A percentile compares a stretch with the other conserved stretches of the same genome.
phyloP scores from a whole-genome alignment of 176 grass and related monocot genomes.

The Eremochloa ophiuroides region DNA sequence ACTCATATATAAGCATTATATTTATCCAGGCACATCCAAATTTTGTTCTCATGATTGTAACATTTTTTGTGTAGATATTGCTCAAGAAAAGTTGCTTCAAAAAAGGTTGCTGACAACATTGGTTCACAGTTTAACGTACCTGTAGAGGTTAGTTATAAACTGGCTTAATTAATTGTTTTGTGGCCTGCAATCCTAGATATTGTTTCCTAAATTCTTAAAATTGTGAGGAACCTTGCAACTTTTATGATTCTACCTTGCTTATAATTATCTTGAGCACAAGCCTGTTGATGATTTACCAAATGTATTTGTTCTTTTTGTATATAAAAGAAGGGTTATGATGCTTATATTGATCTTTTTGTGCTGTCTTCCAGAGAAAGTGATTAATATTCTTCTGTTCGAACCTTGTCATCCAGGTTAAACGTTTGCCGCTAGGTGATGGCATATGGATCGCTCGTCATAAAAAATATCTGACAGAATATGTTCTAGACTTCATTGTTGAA shows the following conservation, averaged over 20 bases:
- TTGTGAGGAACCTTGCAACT: background rate
- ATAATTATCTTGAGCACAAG: background rate
- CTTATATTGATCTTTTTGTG: constrained; percentile 13
- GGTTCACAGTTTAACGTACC: constrained; percentile 45
- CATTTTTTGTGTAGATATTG: constrained; percentile 35
- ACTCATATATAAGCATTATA: constrained; percentile 30
- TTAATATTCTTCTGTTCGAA: constrained; percentile 26
- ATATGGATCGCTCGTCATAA: constrained; percentile 73
- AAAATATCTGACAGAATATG: constrained; percentile 52
- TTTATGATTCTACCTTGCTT: background rate
- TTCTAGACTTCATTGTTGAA: constrained; percentile 95
- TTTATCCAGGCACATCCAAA: background rate
- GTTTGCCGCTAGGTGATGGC: constrained; percentile 79
- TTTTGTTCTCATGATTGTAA: constrained; percentile 8
- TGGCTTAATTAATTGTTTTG: background rate
- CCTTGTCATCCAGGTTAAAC: constrained; percentile 51
- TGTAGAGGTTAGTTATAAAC: constrained; percentile 63
- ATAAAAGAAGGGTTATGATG: background rate
- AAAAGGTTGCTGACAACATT: constrained; percentile 66
- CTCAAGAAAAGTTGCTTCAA: constrained; percentile 50
- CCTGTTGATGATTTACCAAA: background rate
- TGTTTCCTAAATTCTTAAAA: background rate
- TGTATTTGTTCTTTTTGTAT: background rate
- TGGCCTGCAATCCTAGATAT: background rate
- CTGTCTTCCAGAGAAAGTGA: background rate